Percentiles rank a stretch among this genome's conserved stretches.
Evolutionary conservation across 169 alveolate species (phyloP).

Genomic region (Cryptosporidium parvum): DNA sequence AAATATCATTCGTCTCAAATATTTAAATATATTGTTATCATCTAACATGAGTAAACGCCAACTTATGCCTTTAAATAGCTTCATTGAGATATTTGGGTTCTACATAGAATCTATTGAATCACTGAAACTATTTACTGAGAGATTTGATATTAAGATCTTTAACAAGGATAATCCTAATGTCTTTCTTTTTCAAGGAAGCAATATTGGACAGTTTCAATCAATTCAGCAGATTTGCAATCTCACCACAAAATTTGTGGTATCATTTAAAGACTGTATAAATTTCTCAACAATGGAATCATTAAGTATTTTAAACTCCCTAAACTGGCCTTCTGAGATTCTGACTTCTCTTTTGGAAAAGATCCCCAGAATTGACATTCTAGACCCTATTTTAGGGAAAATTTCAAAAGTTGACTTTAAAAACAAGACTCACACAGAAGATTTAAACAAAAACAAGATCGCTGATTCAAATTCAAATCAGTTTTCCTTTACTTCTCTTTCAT

Average conservation of each 20-base stretch:
- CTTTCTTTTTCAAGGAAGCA: neutral
- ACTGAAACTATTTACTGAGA: constrained; percentile 33
- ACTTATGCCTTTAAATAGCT: constrained; percentile 25
- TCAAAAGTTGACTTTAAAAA: neutral
- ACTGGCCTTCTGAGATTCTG: constrained; percentile 48
- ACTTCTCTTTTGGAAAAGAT: constrained; percentile 1
- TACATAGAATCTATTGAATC: constrained; percentile 46
- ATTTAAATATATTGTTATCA: constrained; percentile 34
- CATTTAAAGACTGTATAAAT: constrained; percentile 51
- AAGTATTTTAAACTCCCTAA: constrained; percentile 31
- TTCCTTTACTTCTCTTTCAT: constrained; percentile 6
- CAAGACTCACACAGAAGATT: neutral
- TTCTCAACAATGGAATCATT: constrained; percentile 43
- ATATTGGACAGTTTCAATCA: neutral
- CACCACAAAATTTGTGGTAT: constrained; percentile 7
- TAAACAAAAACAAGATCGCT: neutral
- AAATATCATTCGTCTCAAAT: constrained; percentile 49
- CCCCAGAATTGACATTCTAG: constrained; percentile 52
- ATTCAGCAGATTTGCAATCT: neutral
- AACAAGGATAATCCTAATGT: constrained; percentile 11
- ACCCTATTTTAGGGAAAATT: constrained; percentile 26
- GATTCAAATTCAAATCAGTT: neutral
- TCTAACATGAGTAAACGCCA: constrained; percentile 41
- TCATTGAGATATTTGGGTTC: constrained; percentile 64
- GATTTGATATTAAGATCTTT: constrained; percentile 45